Conservation (phyloP, 768 basidiomycete genomes). For the Hypsizygus marmoreus region DNA sequence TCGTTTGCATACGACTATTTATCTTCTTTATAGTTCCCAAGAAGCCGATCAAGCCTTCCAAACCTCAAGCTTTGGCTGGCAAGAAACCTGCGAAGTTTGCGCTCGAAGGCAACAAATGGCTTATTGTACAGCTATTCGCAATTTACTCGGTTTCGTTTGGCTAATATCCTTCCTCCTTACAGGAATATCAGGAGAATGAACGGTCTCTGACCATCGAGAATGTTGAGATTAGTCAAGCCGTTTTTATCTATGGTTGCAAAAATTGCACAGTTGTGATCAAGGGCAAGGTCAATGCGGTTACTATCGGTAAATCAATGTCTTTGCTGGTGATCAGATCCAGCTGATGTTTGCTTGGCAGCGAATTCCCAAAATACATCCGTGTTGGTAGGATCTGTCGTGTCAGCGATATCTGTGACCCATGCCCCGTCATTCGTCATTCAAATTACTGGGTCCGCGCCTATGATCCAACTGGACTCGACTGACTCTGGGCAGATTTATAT, state of each 20-base stretch:
- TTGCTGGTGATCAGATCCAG: slow-evolving; percentile 2
- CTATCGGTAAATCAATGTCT: slow-evolving; percentile 60
- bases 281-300: slow-evolving; percentile 95
- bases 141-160: background rate
- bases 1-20: background rate
- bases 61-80: slow-evolving; percentile 78
- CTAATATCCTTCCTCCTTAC: slow-evolving; percentile 2
- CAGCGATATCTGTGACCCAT: slow-evolving; percentile 83
- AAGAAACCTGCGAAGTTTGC: slow-evolving; percentile 93
- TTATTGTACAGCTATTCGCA: slow-evolving; percentile 59
- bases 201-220: slow-evolving; percentile 70
- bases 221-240: slow-evolving; percentile 75
- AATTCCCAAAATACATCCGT: slow-evolving; percentile 88
- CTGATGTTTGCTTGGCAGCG: slow-evolving; percentile 45
- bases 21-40: slow-evolving; percentile 38
- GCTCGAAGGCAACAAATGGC: slow-evolving; percentile 93
- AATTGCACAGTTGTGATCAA: slow-evolving; percentile 79
- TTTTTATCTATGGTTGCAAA: slow-evolving; percentile 92
- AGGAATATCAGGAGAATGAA: slow-evolving; percentile 95
- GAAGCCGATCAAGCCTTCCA: slow-evolving; percentile 79
- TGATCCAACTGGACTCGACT: slow-evolving; percentile 90
- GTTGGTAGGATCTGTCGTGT: slow-evolving; percentile 91
- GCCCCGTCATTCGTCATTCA: slow-evolving; percentile 94
- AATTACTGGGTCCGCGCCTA: slow-evolving; percentile 87
- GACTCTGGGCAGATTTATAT: slow-evolving; percentile 96